phyloP scores from a whole-genome alignment of 2,329 filamentous ascomycete genomes.

The Emergomyces pasteurianus region DNA sequence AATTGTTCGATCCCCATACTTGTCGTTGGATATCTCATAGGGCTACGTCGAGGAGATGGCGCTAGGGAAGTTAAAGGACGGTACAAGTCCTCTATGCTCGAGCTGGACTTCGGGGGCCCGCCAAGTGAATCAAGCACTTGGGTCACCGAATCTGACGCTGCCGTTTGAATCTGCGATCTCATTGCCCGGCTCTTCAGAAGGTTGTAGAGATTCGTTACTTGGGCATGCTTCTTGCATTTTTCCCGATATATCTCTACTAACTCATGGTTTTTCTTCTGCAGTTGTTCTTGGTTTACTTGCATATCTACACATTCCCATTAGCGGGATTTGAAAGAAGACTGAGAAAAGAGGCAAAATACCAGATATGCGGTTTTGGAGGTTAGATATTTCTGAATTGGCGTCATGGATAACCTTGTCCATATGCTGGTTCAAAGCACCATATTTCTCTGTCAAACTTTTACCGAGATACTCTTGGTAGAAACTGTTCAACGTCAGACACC shows the following conservation, averaged over 20 bases:
- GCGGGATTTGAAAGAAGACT: background rate
- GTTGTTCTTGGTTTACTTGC: constrained; percentile 48
- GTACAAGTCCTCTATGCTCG: constrained; percentile 8
- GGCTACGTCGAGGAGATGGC: constrained; percentile 14
- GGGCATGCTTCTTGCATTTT: constrained; percentile 56
- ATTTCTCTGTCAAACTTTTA: constrained; percentile 62
- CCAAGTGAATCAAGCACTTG: constrained; percentile 31
- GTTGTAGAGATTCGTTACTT: constrained; percentile 52
- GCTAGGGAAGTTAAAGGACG: constrained; percentile 12
- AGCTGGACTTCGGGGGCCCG: constrained; percentile 10
- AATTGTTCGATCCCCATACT: constrained; percentile 25
- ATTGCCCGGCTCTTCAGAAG: constrained; percentile 45
- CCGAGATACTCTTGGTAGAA: constrained; percentile 66
- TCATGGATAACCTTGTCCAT: constrained; percentile 64
- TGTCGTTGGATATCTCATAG: constrained; percentile 13
- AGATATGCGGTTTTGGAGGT: constrained; percentile 51
- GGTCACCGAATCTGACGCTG: constrained; percentile 42
- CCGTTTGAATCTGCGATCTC: constrained; percentile 41
- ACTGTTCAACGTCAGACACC: constrained; percentile 28
- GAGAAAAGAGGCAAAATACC: constrained; percentile 31
- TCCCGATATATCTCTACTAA: constrained; percentile 54
- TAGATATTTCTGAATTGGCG: constrained; percentile 60
- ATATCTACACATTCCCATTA: constrained; percentile 32
- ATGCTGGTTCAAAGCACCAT: constrained; percentile 49
- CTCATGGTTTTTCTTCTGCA: constrained; percentile 62